Evolutionary conservation across 2,329 filamentous ascomycete genomes (phyloP).

Genomic region (Bertia moriformis): DNA sequence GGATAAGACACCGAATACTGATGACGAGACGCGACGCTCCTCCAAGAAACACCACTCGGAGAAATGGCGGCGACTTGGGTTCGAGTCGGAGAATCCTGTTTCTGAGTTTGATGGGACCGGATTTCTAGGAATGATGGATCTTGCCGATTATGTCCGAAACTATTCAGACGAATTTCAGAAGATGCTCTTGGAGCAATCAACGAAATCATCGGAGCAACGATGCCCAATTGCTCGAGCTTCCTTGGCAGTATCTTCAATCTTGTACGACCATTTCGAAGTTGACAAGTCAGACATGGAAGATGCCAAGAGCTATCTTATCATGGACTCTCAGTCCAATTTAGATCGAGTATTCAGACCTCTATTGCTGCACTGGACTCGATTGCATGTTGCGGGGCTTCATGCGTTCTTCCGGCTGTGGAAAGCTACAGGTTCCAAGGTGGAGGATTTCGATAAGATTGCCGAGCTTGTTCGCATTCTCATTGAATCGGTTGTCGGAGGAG

Average conservation of each 20-base stretch:
- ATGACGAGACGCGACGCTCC: constrained; percentile 25
- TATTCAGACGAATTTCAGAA: constrained; percentile 59
- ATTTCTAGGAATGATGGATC: constrained; percentile 62
- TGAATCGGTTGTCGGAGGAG: constrained; percentile 53
- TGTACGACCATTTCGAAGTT: constrained; percentile 64
- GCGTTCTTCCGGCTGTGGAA: constrained; percentile 61
- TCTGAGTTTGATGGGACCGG: constrained; percentile 55
- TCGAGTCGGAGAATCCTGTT: constrained; percentile 52
- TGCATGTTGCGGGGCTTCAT: constrained; percentile 53
- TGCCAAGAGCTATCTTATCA: constrained; percentile 39
- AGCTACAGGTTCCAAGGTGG: constrained; percentile 45
- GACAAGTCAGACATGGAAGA: constrained; percentile 51
- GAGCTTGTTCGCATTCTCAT: constrained; percentile 56
- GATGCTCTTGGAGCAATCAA: constrained; percentile 52
- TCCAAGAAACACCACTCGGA: constrained; percentile 44
- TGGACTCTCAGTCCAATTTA: constrained; percentile 50
- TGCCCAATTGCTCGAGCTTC: constrained; percentile 58
- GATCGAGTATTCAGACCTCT: constrained; percentile 56
- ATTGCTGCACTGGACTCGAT: constrained; percentile 54
- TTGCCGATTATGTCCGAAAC: constrained; percentile 57
- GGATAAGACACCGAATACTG: constrained; percentile 14
- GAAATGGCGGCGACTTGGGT: constrained; percentile 58
- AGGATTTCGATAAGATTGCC: constrained; percentile 57
- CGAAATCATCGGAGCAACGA: constrained; percentile 38
- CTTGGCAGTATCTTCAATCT: constrained; percentile 50